Evolutionary conservation across 2,329 filamentous ascomycete species (phyloP), one percentile per base, ranked within the genome.

Genomic region (Metarhizium brunneum): DNA sequence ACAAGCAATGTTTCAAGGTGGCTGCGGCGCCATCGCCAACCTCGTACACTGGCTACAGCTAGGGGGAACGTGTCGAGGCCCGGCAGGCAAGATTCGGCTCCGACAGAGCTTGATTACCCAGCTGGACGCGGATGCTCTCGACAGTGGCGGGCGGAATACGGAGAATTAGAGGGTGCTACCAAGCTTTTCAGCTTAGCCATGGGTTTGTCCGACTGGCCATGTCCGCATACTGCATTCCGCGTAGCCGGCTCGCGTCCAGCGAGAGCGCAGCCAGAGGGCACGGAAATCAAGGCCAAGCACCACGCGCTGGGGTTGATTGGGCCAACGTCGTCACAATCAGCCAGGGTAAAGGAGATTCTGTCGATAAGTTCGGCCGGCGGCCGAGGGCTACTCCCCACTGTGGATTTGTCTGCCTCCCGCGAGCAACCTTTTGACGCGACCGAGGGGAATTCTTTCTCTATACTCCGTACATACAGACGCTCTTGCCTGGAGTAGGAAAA

Each of bases 71-170:
- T 29, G 8, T 43, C 40, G 35, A 25, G 50, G 5, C 29, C 35
- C 54, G 54, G 54, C 50, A 56, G 54, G 54, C 51, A 53, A 13
- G 45, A 38, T 40, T 53, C 54, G 54, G 54, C 43, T 53, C 54
- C 54, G 54, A 53, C 43, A 14, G 7, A 35, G 10, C 16, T 45
- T 4, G n/a, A 45, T 16, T 20, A 6, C 16, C 40, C 11, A 43
- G 13, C 16, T 43, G 40, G 35, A 8, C 8, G 35, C 35, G 8
- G 35, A 36, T 36, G 7, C 35, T 11, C 7, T 36, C 35, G 35
- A 36, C 35, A 36, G 13, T 13, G 35, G 35, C 35, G 35, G 35
- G 32, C 32, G 32, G 7, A 35, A 11, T 35, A 35, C 32, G 32
- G 32, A 35, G 32, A 35, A 35, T 35, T 35, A 35, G 10, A 40